Evolutionary conservation across 345 rosid genomes (phyloP), one percentile per base, ranked within the genome.

Genomic region (Psidium guajava): DNA sequence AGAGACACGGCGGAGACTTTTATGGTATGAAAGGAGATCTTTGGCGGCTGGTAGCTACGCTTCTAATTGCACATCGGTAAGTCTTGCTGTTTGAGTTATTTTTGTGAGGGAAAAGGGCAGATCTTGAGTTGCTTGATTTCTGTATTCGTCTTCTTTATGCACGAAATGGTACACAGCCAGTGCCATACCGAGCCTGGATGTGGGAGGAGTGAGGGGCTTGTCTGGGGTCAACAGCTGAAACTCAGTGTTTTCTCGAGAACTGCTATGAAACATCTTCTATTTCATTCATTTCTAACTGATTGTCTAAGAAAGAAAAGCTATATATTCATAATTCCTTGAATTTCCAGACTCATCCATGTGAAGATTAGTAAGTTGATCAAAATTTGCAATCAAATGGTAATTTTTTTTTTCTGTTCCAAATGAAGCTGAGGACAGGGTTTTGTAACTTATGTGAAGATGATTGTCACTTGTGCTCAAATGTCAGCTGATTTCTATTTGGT

Each of bases 21-120:
- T 96, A 86, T 93, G 90, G 96, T 84, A 85, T 54, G 90, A 93
- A 0, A 93, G 85, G 61, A 92, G 99, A 91, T 74, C 87, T 77
- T 84, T 97, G 58, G 92, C 88, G 40, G 86, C 83, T 58, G 91
- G 83, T 75, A 88, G 85, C 42, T 53, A 91, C 64, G 0, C 90
- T 74, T 24, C 86, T 55, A 83, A 25, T 61, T 96, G 99, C 93
- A 84, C 90, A 44, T 84, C 86, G 88, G 99, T 95, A 82, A 88
- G 91, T 88, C 51, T 54, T 82, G 49, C 84, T 32, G 13, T 53
- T 54, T 82, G 25, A 54, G 2, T 14, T 18, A 54, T 20, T 51
- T 20, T 51, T 82, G 24, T 24, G 18, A 27, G n/a, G 84, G 47
- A 69, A 69, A 32, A 36, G 47, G 25, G 47, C 32, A 82, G 25